A percentile compares a stretch with the other conserved stretches of the same genome.
Evolutionary conservation across 768 basidiomycete genomes (phyloP).

Genomic region (Kondoa subrosea): DNA sequence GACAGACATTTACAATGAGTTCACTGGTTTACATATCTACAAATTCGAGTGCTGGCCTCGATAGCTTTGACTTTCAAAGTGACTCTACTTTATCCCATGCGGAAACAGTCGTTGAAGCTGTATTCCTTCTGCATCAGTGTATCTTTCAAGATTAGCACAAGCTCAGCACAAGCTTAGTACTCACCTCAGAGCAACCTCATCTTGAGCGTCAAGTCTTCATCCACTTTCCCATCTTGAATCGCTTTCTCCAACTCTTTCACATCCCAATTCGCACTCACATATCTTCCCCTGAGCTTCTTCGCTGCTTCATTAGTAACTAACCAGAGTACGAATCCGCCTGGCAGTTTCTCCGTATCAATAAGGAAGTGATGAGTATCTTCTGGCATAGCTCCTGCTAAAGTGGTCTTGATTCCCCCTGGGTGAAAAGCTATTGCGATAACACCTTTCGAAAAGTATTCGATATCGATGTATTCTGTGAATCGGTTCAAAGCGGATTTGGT

Average conservation of each 20-base stretch:
- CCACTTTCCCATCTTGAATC: background rate
- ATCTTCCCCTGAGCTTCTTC: background rate
- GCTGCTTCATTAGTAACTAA: background rate
- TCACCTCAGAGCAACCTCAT: background rate
- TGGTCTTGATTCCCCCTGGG: background rate
- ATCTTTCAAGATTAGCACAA: too few species aligned
- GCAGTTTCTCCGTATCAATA: background rate
- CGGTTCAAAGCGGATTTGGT: background rate
- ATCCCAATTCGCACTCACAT: conserved; percentile 1
- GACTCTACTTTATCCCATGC: too few species aligned
- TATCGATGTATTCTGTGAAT: background rate
- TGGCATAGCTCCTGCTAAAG: background rate
- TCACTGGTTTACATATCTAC: too few species aligned
- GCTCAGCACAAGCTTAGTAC: too few species aligned
- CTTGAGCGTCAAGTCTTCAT: background rate
- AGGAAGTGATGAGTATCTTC: background rate
- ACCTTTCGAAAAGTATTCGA: background rate
- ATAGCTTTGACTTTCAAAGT: too few species aligned
- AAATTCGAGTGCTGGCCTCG: too few species aligned
- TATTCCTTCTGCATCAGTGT: too few species aligned
- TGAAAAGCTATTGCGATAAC: background rate
- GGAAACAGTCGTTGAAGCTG: too few species aligned
- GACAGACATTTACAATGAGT: too few species aligned
- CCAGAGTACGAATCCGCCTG: background rate
- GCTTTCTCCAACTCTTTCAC: background rate